Base-by-base conservation (phyloP, 1,284 basidiomycete species). In the Jaminaea rosea region DNA sequence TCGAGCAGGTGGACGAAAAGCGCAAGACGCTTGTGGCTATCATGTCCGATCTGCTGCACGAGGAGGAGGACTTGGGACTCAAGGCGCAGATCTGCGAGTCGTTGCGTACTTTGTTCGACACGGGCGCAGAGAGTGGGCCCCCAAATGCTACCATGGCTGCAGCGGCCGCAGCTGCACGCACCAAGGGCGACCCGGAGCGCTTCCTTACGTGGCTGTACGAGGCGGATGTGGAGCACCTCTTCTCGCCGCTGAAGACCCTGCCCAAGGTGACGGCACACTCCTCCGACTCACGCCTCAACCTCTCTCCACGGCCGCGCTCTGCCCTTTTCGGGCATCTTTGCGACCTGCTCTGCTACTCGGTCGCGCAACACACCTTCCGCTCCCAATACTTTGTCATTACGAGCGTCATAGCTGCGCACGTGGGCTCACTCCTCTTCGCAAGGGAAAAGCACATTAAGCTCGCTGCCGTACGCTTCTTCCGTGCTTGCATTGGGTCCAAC, bases 151-250 rank as follows among this genome's bases (percentile, higher is more conserved):
- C 37, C 9, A 27, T 50, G 23, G 37, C 36, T 9, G 49, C 56
- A 11, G 44, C 49, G 6, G 44, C 50, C 15, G 56, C 56, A 8
- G 42, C 55, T 7, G 44, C 44, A 8, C 44, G 37, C 8, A 39
- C 11, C 44, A 36, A 54, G 4, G 46, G 24, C 23, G 53, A 39
- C 13, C 85, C n/a, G 80, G 84, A 49, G 84, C 84, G 15, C 87
- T 98, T 93, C 77, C 78, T 92, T 65, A 85, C 90, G 28, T 88
- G 88, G 76, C 91, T 97, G 75, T 98, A 97, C 78, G 79, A 82
- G 34, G 78, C 81, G 42, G 89, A 85, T 68, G 79, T 86, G 50
- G 77, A 80, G 17, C 79, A 79, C 15, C 78, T 99, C 44, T 86
- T 91, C 76, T 82, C 81, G 65, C 92, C 94, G 1, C 78, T 97